phyloP scores from a whole-genome alignment of 1,139 yeast species.

The Yamadazyma diospyri region DNA sequence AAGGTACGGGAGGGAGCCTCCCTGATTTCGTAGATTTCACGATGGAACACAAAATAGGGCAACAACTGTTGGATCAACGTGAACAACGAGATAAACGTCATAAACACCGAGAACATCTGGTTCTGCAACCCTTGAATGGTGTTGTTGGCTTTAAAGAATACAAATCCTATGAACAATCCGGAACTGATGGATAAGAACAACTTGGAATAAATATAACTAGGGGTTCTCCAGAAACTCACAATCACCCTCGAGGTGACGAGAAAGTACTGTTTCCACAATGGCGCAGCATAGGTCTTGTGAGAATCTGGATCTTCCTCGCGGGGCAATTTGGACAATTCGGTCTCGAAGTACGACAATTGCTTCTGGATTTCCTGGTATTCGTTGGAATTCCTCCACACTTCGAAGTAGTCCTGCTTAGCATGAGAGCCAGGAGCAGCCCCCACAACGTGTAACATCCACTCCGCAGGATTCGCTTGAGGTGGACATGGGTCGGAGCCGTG shows the following conservation, averaged over 20 bases:
- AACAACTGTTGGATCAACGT: slow-evolving; percentile 70
- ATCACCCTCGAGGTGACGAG: slow-evolving; percentile 52
- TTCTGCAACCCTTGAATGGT: slow-evolving; percentile 59
- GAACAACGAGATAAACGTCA: slow-evolving; percentile 60
- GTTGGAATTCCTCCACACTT: slow-evolving; percentile 59
- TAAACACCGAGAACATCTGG: slow-evolving; percentile 67
- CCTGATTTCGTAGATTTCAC: slow-evolving; percentile 83
- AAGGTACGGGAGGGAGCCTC: slow-evolving; percentile 72
- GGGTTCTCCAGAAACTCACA: slow-evolving; percentile 70
- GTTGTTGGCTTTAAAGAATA: slow-evolving; percentile 64
- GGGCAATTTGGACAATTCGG: slow-evolving; percentile 36
- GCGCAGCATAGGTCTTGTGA: slow-evolving; percentile 40
- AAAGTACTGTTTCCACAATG: slow-evolving; percentile 43
- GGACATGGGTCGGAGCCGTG: slow-evolving; percentile 68
- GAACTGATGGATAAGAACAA: slow-evolving; percentile 47
- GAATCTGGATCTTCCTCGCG: slow-evolving; percentile 28
- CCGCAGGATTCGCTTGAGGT: slow-evolving; percentile 69
- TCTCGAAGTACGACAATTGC: slow-evolving; percentile 43
- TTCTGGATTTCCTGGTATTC: slow-evolving; percentile 44
- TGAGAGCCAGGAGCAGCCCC: slow-evolving; percentile 77
- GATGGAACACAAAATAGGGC: slow-evolving; percentile 66
- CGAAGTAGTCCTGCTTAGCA: slow-evolving; percentile 58
- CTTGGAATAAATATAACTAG: slow-evolving; percentile 65
- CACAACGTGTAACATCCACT: slow-evolving; percentile 75
- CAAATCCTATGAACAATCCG: slow-evolving; percentile 66